Conservation (phyloP, 2,329 filamentous ascomycete genomes). For the Cladosporium oxysporum region DNA sequence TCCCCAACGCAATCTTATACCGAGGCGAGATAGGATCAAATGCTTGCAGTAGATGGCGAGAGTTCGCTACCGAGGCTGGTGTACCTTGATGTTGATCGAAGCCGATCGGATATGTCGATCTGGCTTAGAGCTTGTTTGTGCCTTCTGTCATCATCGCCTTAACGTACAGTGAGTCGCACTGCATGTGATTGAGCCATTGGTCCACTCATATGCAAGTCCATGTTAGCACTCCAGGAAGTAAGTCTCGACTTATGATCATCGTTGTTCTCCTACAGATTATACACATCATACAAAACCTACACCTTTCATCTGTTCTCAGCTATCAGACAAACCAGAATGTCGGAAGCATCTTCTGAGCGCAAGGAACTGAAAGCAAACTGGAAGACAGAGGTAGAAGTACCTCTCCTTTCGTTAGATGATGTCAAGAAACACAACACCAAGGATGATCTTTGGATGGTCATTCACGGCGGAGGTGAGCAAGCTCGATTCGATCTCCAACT, state of each 20-base stretch:
- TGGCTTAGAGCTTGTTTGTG: not conserved
- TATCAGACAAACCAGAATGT: not conserved
- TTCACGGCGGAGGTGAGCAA: slow-evolving; percentile 67
- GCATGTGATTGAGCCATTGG: no score
- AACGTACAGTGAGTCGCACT: not conserved
- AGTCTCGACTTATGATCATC: not conserved
- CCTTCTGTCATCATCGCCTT: not conserved
- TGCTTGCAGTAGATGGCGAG: not conserved
- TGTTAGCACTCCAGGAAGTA: not conserved
- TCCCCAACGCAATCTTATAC: not conserved
- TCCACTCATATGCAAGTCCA: not conserved
- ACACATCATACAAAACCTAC: not conserved
- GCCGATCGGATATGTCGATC: not conserved
- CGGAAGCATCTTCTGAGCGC: slow-evolving; percentile 14
- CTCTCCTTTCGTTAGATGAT: slow-evolving; percentile 87
- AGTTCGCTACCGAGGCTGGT: not conserved
- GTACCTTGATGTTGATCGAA: not conserved
- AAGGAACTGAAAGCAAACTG: slow-evolving; percentile 31
- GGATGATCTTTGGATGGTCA: slow-evolving; percentile 94
- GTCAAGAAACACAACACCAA: slow-evolving; percentile 96
- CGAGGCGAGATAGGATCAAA: not conserved
- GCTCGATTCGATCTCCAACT: not conserved
- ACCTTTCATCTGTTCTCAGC: not conserved
- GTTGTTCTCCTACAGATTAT: not conserved
- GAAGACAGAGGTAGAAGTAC: slow-evolving; percentile 66